A percentile compares a stretch with the other conserved stretches of the same genome.
phyloP scores from a whole-genome alignment of 2,329 filamentous ascomycete genomes.

The Fusarium bulbicola region DNA sequence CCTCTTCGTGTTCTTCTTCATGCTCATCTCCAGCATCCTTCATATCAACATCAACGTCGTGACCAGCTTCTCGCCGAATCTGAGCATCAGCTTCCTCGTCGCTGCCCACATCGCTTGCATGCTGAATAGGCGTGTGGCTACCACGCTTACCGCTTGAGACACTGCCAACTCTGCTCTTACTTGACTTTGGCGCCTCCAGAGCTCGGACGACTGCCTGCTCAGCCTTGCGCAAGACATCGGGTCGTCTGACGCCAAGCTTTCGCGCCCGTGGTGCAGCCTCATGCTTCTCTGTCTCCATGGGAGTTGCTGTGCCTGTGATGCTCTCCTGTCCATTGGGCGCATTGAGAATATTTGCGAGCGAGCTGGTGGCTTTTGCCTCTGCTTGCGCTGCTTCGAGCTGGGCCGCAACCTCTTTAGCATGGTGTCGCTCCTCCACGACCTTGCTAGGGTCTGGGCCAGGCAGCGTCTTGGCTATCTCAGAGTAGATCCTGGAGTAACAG shows the following conservation, averaged over 20 bases:
- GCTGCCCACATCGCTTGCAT: slow-evolving; percentile 49
- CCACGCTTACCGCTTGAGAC: slow-evolving; percentile 60
- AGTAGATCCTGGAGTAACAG: slow-evolving; percentile 82
- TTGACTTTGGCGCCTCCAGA: slow-evolving; percentile 58
- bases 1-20: slow-evolving; percentile 41
- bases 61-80: slow-evolving; percentile 48
- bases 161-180: slow-evolving; percentile 61
- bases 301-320: slow-evolving; percentile 47
- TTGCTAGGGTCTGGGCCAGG: slow-evolving; percentile 59
- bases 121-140: slow-evolving; percentile 51
- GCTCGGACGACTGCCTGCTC: slow-evolving; percentile 65
- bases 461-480: slow-evolving; percentile 69
- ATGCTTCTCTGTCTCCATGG: slow-evolving; percentile 52
- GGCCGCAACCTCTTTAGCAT: slow-evolving; percentile 53
- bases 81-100: slow-evolving; percentile 55
- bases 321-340: slow-evolving; percentile 52
- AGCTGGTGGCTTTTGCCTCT: slow-evolving; percentile 47
- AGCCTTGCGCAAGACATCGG: slow-evolving; percentile 69
- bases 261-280: slow-evolving; percentile 53
- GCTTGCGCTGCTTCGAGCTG: slow-evolving; percentile 48
- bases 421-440: slow-evolving; percentile 57
- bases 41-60: slow-evolving; percentile 53
- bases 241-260: slow-evolving; percentile 59
- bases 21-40: slow-evolving; percentile 50
- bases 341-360: slow-evolving; percentile 55